Base-by-base conservation (phyloP, 2,329 filamentous ascomycete genomes). In the Penicillium sp. region DNA sequence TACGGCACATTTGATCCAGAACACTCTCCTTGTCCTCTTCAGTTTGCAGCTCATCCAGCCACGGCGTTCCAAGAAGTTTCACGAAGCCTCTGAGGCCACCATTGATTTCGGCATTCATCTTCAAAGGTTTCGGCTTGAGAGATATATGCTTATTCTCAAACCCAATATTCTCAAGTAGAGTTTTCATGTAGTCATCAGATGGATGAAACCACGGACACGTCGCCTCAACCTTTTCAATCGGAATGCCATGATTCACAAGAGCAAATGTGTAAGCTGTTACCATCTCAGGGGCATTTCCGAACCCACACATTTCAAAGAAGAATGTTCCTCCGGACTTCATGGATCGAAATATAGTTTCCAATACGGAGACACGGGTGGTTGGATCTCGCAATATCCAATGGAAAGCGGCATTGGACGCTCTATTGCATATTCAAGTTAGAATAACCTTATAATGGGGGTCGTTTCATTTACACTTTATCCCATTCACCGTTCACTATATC, bases 401-500 rank as follows among this genome's bases (percentile, higher is more conserved):
- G 9, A 48, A 45, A 15, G 52, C 48, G n/a, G 48, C 39, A 20
- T 55, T 51, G 1, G 52, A 51, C 7, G 29, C 10, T 9, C 44
- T 55, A 21, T n/a, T n/a, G n/a, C n/a, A n/a, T 5, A 39, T 34
- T 18, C 29, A 13, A 37, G 8, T 40, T 40, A 40, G 36, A 27
- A 26, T 8, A 10, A 27, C 5, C 24, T 27, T n/a, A n/a, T n/a
- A n/a, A n/a, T n/a, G n/a, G n/a, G n/a, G n/a, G n/a, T n/a, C n/a
- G n/a, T n/a, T n/a, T 21, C 6, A 54, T 34, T 18, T 18, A 51
- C 52, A 55, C 48, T 46, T 53, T 46, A 46, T 53, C 51, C 40
- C 46, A 53, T 7, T 49, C 36, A 1, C 34, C 33, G 29, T 49
- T 49, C 33, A 53, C 15, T 2, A 46, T 7, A 1, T 49, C 34